Evolutionary conservation across 371 early-diverging fungal genomes (phyloP), one percentile per base, ranked within the genome.

Genomic region (Mucor indicus): DNA sequence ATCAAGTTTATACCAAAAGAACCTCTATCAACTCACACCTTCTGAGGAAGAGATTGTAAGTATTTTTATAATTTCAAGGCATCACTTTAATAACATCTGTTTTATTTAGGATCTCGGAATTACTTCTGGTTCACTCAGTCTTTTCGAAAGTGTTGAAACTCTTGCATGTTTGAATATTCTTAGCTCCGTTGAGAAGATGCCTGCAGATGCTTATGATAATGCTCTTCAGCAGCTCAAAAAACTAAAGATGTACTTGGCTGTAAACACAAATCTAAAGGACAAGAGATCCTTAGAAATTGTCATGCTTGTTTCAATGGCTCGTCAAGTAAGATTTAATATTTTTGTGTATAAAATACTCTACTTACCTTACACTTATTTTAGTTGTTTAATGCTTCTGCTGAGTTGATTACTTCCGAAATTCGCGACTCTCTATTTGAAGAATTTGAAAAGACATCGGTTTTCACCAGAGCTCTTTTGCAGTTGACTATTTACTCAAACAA

Each of bases 91-190:
- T 9, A 27, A 15, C 25, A 29, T 3, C 1, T 15, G 8, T n/a
- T 29, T 17, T 36, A 6, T 38, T 7, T 54, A 61, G 71, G 33
- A 48, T 31, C 43, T 70, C 24, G 44, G 36, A 15, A 62, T 79
- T 20, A 63, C 75, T 23, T 66, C 69, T 32, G 83, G 85, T 11
- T 72, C 85, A 0, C 67, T 73, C 13, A 69, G 64, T 44, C 35
- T 85, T 24, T 82, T 76, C 51, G 75, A 85, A 53, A 78, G 77
- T 30, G 79, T 81, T 16, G 75, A 78, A 41, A 75, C 80, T 9
- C 41, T 72, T 38, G 62, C 66, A 1, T 83, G 81, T 50, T 74
- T 83, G 29, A 80, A 80, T 38, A 75, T 76, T 23, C 38, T 80
- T 72, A 45, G 55, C 5, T 74, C 64, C 27, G 53, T 74, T 6